A percentile compares a stretch with the other conserved stretches of the same genome.
Evolutionary conservation across 192 early-diverging fungal species (phyloP).

Genomic region (Coemansia sp.): DNA sequence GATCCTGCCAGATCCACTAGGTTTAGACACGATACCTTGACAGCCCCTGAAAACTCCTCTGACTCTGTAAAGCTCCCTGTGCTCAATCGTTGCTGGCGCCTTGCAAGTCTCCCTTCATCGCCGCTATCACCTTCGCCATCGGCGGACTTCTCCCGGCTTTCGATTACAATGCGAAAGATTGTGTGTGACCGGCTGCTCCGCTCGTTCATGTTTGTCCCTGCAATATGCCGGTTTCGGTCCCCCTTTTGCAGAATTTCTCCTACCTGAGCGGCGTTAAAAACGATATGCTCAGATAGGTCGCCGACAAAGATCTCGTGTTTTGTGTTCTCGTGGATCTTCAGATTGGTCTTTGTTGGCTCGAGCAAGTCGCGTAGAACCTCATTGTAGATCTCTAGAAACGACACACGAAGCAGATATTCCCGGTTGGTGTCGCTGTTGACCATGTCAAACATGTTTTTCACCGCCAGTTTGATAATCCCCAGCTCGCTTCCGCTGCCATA

Average conservation of each 20-base stretch:
- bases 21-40: conserved; percentile 64
- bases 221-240: conserved; percentile 80
- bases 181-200: conserved; percentile 92
- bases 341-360: conserved; percentile 73
- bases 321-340: conserved; percentile 84
- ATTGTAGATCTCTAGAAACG: conserved; percentile 98
- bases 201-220: conserved; percentile 92
- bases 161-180: conserved; percentile 90
- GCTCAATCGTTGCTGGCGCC: conserved; percentile 33
- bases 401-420: conserved; percentile 91
- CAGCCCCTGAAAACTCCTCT: conserved; percentile 48
- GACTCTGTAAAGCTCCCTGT: conserved; percentile 30
- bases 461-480: conserved; percentile 69
- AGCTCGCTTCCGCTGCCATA: conserved; percentile 60
- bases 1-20: conserved; percentile 97
- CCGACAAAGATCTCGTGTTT: conserved; percentile 65
- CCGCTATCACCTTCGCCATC: neutral
- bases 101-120: neutral
- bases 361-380: conserved; percentile 90
- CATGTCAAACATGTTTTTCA: conserved; percentile 62
- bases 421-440: conserved; percentile 54
- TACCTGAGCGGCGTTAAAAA: conserved; percentile 60
- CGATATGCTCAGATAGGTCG: conserved; percentile 65
- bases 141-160: conserved; percentile 63
- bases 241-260: conserved; percentile 74